Evolutionary conservation across 176 grass and related monocot genomes (phyloP), one percentile per base, ranked within the genome.

Genomic region (Rhipidocladum racemiflorum): DNA sequence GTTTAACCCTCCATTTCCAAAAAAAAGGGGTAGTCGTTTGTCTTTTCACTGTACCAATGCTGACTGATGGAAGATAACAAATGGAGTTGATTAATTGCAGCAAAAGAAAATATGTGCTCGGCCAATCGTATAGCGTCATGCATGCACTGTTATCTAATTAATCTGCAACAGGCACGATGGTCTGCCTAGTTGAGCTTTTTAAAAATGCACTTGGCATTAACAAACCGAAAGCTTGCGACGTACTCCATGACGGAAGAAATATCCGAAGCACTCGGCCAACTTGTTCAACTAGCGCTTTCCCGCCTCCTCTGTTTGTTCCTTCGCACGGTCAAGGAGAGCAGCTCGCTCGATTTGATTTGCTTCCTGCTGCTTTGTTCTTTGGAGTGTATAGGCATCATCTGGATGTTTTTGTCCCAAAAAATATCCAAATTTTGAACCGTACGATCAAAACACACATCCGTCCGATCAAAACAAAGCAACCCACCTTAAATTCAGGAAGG

Each of bases 231-330:
- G 80, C 56, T 35, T 17, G 35, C 43, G 65, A 49, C 74, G 21
- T 39, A 21, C n/a, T n/a, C n/a, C n/a, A n/a, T 77, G 59, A 16
- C 63, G 60, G 60, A 32, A n/a, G 44, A 28, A 81, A 65, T 28
- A 21, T 36, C 49, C 38, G 44, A 21, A 29, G 42, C 68, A 84
- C 75, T 68, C 68, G 81, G 68, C 30, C 87, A 89, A 85, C 50
- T 89, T 89, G 87, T 23, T 49, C 49, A 39, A 28, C 48, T 25
- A 20, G 28, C 74, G 48, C 46, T 59, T 42, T 21, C 74, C 36
- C 34, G 65, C 57, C 80, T 18, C 21, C 10, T 17, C 1, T 5
- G 9, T 21, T 27, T 25, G 49, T 24, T 81, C 6, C n/a, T 46
- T 55, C 48, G 18, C 30, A 66, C 21, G 48, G 86, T 73, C 67